phyloP scores from a whole-genome alignment of 495 filamentous ascomycete species.

The Aspergillus leporis region DNA sequence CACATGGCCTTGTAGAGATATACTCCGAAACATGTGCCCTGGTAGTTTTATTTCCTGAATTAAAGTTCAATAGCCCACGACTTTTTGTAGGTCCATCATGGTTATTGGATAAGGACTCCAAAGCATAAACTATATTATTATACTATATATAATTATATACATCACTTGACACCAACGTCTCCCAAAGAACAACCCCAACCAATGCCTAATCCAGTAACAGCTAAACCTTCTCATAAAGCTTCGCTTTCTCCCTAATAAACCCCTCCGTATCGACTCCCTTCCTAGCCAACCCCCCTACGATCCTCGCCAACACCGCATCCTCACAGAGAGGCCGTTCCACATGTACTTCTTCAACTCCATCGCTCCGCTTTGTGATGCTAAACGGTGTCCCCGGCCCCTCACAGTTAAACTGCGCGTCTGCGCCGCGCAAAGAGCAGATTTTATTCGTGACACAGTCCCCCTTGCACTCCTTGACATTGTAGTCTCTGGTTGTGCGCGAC shows the following conservation, averaged over 20 bases:
- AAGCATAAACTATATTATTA: not conserved
- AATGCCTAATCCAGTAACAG: not conserved
- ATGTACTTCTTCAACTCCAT: not conserved
- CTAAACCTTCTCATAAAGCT: not conserved
- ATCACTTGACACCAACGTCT: not conserved
- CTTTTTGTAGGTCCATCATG: not conserved
- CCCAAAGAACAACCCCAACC: too few relatives aligned
- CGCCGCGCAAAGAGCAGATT: constrained; percentile 45
- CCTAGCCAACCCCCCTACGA: constrained; percentile 23
- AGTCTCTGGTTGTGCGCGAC: constrained; percentile 38
- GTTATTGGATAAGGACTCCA: not conserved
- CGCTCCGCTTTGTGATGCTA: constrained; percentile 6
- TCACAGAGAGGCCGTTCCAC: constrained; percentile 22
- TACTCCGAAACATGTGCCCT: not conserved
- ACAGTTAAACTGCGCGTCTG: constrained; percentile 38
- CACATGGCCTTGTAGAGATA: not conserved
- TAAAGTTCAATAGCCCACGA: too few relatives aligned
- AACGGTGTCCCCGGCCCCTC: not conserved
- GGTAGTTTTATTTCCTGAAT: too few relatives aligned
- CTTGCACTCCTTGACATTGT: constrained; percentile 30
- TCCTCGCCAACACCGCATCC: constrained; percentile 27
- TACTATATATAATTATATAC: not conserved
- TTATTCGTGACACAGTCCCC: constrained; percentile 36
- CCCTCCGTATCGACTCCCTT: constrained; percentile 11
- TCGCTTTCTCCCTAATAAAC: constrained; percentile 6